Conservation (phyloP, 257 asterid species). For the Voacanga thouarsii region DNA sequence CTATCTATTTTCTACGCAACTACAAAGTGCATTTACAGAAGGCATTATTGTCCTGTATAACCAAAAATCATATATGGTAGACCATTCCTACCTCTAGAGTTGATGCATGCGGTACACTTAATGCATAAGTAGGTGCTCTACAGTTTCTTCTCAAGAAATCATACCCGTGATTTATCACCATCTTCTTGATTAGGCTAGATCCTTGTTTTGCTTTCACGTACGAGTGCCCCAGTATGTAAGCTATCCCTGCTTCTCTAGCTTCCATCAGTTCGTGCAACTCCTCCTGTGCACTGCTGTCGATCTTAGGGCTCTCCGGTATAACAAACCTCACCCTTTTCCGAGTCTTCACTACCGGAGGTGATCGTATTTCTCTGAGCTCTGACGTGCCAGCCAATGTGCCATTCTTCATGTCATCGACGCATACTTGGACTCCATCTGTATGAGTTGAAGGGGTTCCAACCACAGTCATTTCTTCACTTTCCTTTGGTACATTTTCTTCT, state of each 20-base stretch:
- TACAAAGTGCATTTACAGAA: constrained; percentile 20
- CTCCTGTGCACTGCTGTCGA: constrained; percentile 40
- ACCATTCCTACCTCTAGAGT: constrained; percentile 95
- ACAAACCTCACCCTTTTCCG: constrained; percentile 75
- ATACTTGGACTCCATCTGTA: constrained; percentile 39
- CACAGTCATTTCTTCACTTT: constrained; percentile 55
- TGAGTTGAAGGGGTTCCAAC: constrained; percentile 75
- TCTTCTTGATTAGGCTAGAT: constrained; percentile 62
- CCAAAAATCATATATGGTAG: constrained; percentile 55
- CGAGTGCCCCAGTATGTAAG: constrained; percentile 80
- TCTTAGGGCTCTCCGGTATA: constrained; percentile 60
- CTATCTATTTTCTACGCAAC: constrained; percentile 6
- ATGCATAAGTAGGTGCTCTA: constrained; percentile 61
- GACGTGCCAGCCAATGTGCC: constrained; percentile 40
- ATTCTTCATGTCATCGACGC: constrained; percentile 28
- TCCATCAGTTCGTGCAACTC: constrained; percentile 76
- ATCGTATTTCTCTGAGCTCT: constrained; percentile 39
- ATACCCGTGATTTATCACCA: constrained; percentile 72
- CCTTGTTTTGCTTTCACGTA: constrained; percentile 82
- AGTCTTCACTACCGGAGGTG: constrained; percentile 28
- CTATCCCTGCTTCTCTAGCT: constrained; percentile 84
- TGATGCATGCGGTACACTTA: constrained; percentile 78
- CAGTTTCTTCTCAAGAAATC: constrained; percentile 86
- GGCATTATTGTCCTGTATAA: background rate
- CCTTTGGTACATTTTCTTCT: constrained; percentile 17